Conservation (phyloP, 768 basidiomycete genomes). For the Pisolithus albus region DNA sequence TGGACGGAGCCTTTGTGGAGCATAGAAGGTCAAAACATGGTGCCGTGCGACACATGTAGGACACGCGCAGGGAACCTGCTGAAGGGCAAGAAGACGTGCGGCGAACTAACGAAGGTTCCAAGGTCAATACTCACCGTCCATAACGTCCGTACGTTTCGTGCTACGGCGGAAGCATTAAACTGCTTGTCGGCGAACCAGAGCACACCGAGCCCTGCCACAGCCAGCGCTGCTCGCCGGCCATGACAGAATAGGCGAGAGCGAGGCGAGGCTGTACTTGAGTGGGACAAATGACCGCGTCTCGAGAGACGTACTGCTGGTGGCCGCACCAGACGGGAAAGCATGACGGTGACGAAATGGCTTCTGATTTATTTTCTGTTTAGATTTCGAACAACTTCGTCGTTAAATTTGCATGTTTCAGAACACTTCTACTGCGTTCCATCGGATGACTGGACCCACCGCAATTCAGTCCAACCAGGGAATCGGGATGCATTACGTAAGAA, state of each 20-base stretch:
- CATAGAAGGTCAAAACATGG: background rate
- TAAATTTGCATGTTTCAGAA: no score
- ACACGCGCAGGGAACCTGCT: background rate
- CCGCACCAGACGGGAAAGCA: background rate
- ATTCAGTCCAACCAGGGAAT: no score
- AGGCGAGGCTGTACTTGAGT: background rate
- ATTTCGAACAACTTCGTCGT: no score
- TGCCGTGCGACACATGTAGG: background rate
- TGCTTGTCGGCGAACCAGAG: slow-evolving; percentile 36
- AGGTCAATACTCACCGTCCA: slow-evolving; percentile 36
- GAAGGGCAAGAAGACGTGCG: background rate
- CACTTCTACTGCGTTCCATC: no score
- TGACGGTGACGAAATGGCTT: no score
- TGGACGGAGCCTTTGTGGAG: background rate
- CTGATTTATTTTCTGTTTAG: no score
- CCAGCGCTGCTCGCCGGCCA: slow-evolving; percentile 18
- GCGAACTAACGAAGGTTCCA: background rate
- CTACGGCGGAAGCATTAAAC: slow-evolving; percentile 43
- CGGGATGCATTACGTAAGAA: background rate
- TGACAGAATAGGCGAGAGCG: slow-evolving; percentile 1
- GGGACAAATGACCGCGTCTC: background rate
- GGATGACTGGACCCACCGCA: no score
- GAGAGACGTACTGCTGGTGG: background rate
- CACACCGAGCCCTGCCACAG: slow-evolving; percentile 21
- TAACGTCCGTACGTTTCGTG: slow-evolving; percentile 41